Evolutionary conservation across 2,329 filamentous ascomycete species (phyloP).

Genomic region (Drechslerella stenobrocha): DNA sequence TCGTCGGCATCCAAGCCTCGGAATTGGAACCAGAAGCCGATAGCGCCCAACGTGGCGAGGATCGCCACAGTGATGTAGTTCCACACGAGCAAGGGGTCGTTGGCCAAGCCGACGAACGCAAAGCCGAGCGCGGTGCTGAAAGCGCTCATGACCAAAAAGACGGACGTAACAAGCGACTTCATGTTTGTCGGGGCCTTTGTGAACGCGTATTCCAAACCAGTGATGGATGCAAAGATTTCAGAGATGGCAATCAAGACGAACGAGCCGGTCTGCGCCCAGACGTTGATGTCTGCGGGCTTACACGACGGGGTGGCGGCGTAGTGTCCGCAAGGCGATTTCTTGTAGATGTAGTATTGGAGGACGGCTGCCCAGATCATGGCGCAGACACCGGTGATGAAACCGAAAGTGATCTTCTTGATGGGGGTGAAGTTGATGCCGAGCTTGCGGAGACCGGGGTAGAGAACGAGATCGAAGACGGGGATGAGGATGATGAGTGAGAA

Average conservation of each 20-base stretch:
- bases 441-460: conserved; percentile 71
- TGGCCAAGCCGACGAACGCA: conserved; percentile 64
- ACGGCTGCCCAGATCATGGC: conserved; percentile 66
- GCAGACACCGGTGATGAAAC: conserved; percentile 68
- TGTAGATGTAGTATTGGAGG: conserved; percentile 59
- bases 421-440: conserved; percentile 69
- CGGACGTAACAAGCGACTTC: conserved; percentile 71
- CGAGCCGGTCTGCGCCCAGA: conserved; percentile 63
- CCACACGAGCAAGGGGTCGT: conserved; percentile 69
- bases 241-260: conserved; percentile 62
- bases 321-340: conserved; percentile 55
- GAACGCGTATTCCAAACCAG: conserved; percentile 74
- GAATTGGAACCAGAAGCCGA: conserved; percentile 62
- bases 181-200: conserved; percentile 78
- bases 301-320: conserved; percentile 51
- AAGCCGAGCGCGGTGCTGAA: conserved; percentile 65
- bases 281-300: conserved; percentile 65
- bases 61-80: conserved; percentile 66
- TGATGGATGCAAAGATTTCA: conserved; percentile 64
- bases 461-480: conserved; percentile 68
- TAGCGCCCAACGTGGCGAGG: conserved; percentile 59
- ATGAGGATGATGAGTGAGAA: conserved; percentile 76
- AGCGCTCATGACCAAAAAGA: conserved; percentile 66
- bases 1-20: conserved; percentile 59
- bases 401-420: conserved; percentile 73